Conservation (phyloP, 116 monocot genomes). For the Posidonia oceanica region DNA sequence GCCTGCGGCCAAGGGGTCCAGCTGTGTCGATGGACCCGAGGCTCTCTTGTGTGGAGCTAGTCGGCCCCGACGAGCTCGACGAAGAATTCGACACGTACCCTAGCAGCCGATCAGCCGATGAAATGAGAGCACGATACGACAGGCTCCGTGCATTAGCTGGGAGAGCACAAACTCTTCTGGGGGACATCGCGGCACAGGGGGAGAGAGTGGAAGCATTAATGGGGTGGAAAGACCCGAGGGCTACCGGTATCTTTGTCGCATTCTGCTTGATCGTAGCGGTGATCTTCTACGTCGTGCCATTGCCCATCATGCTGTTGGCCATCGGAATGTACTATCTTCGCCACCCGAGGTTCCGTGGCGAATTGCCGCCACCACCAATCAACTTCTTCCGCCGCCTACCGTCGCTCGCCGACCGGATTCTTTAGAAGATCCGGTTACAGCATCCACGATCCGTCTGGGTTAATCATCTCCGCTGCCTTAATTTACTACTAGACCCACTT, state of each 20-base stretch:
- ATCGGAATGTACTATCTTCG: constrained; percentile 62
- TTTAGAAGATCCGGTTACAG: constrained; percentile 11
- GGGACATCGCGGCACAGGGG: constrained; percentile 82
- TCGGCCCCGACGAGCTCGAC: constrained; percentile 69
- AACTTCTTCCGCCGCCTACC: constrained; percentile 86
- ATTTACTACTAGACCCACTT: no score
- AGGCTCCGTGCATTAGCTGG: constrained; percentile 54
- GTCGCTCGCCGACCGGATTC: constrained; percentile 56
- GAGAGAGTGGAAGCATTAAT: constrained; percentile 71
- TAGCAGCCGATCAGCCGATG: constrained; percentile 27
- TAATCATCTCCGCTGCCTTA: no score
- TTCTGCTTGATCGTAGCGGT: constrained; percentile 41
- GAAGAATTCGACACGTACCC: constrained; percentile 80
- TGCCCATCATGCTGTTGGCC: constrained; percentile 26
- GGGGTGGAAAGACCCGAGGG: constrained; percentile 73
- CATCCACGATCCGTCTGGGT: no score
- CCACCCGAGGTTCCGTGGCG: constrained; percentile 77
- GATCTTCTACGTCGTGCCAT: constrained; percentile 66
- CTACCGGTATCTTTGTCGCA: constrained; percentile 52
- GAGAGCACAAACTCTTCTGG: constrained; percentile 64
- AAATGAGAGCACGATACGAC: constrained; percentile 59
- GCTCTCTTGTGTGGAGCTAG: constrained; percentile 54
- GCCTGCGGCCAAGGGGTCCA: constrained; percentile 29
- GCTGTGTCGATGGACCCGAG: constrained; percentile 47
- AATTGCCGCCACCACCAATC: constrained; percentile 61